phyloP scores from a whole-genome alignment of 1,284 basidiomycete species.

The Trametes polyzona region DNA sequence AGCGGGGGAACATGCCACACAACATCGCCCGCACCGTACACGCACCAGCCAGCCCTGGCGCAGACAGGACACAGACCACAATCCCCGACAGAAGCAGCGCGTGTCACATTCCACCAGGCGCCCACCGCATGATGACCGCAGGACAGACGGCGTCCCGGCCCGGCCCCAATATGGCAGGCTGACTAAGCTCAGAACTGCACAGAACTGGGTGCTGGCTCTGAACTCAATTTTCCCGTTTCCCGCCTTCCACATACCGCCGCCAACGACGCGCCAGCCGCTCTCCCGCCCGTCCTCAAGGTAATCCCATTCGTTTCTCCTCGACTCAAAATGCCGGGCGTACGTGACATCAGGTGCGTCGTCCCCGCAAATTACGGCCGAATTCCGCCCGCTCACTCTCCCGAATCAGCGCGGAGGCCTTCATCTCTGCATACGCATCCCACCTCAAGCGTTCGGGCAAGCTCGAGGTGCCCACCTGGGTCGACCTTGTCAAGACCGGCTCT shows the following conservation, averaged over 20 bases:
- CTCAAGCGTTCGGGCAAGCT: slow-evolving; percentile 97
- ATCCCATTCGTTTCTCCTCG: slow-evolving; percentile 30
- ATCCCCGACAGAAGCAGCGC: too few relatives aligned
- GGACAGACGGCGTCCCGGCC: background rate
- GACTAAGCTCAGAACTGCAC: slow-evolving; percentile 41
- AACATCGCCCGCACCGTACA: background rate
- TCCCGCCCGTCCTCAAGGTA: slow-evolving; percentile 50
- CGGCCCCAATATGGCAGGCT: slow-evolving; percentile 19
- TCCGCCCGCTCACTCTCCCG: background rate
- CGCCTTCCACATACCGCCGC: slow-evolving; percentile 40
- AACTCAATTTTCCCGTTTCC: slow-evolving; percentile 43
- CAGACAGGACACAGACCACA: too few relatives aligned
- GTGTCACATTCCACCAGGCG: background rate
- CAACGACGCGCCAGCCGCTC: slow-evolving; percentile 46
- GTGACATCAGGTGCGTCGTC: slow-evolving; percentile 80
- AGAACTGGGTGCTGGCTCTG: slow-evolving; percentile 40
- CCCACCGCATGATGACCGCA: background rate
- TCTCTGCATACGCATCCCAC: slow-evolving; percentile 90
- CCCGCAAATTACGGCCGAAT: slow-evolving; percentile 1
- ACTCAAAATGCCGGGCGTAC: slow-evolving; percentile 86
- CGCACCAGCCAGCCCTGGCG: too few relatives aligned
- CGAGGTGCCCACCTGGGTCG: slow-evolving; percentile 99
- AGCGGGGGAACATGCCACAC: background rate
- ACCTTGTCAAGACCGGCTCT: slow-evolving; percentile 97
- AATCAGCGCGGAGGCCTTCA: slow-evolving; percentile 86